Conservation (phyloP, 2,329 filamentous ascomycete species). For the Fusarium bulbicola region DNA sequence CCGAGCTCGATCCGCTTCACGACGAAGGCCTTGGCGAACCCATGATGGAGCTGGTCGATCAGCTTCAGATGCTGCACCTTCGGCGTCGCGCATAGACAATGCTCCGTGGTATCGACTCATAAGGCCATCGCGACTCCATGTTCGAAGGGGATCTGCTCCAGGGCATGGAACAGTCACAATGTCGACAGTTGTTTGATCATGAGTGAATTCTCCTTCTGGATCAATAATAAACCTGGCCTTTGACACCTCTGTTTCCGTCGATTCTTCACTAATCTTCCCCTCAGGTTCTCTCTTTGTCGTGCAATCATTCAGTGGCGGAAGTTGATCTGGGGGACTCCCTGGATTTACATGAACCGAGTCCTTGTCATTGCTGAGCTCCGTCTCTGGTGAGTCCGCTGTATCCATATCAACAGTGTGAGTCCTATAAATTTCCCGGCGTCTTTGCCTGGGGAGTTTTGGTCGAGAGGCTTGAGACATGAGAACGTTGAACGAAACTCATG, state of each 20-base stretch:
- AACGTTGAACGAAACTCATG: neutral
- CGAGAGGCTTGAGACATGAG: slow-evolving; percentile 31
- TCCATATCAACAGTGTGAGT: slow-evolving; percentile 28
- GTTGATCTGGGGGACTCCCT: slow-evolving; percentile 39
- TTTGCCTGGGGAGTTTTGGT: slow-evolving; percentile 5
- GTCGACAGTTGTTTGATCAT: slow-evolving; percentile 64
- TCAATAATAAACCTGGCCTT: slow-evolving; percentile 45
- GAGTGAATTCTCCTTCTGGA: slow-evolving; percentile 48
- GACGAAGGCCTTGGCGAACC: slow-evolving; percentile 62
- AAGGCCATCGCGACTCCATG: slow-evolving; percentile 62
- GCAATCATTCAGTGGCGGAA: slow-evolving; percentile 31
- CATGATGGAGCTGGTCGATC: slow-evolving; percentile 53
- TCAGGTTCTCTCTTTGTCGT: slow-evolving; percentile 10
- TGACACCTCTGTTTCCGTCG: neutral
- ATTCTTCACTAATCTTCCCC: neutral
- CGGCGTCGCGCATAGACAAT: slow-evolving; percentile 51
- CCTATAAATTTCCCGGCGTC: slow-evolving; percentile 22
- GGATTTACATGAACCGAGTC: slow-evolving; percentile 44
- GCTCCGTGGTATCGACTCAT: slow-evolving; percentile 57
- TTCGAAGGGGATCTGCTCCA: slow-evolving; percentile 61
- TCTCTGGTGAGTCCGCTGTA: slow-evolving; percentile 6
- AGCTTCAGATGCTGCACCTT: slow-evolving; percentile 30
- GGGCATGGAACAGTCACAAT: slow-evolving; percentile 64
- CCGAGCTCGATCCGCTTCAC: slow-evolving; percentile 57
- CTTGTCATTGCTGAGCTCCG: slow-evolving; percentile 30